Evolutionary conservation across 345 rosid species (phyloP).

Genomic region (Dipteronia dyeriana): DNA sequence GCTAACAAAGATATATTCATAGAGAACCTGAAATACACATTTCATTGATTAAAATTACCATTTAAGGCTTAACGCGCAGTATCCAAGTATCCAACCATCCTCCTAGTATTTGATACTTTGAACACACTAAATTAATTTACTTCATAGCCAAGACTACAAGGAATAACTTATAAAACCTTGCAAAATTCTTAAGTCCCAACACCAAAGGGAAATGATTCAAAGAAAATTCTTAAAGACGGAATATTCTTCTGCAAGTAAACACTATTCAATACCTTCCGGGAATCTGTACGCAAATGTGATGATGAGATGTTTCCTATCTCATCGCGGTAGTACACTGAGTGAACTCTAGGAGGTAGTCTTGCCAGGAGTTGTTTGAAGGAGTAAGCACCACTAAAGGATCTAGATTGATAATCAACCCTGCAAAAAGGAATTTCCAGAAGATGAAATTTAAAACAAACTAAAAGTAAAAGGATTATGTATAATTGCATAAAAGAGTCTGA

Average conservation of each 20-base stretch:
- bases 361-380: constrained; percentile 85
- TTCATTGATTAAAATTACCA: not conserved
- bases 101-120: not conserved
- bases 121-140: not conserved
- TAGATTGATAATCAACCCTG: constrained; percentile 98
- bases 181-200: not conserved
- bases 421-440: constrained; percentile 31
- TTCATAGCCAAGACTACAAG: not conserved
- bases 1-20: not conserved
- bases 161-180: not conserved
- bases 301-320: constrained; percentile 92
- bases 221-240: not conserved
- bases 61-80: not conserved
- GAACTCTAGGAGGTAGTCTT: constrained; percentile 88
- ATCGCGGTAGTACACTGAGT: constrained; percentile 95
- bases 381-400: constrained; percentile 56
- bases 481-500: not conserved
- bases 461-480: not conserved
- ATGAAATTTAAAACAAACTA: constrained; percentile 10
- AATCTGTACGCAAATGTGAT: constrained; percentile 77
- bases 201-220: not conserved
- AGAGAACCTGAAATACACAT: not conserved
- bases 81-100: constrained; percentile 3
- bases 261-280: constrained; percentile 42
- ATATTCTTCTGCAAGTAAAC: not conserved